These are phyloP conservation scores for Candida parachauliodes DNA, from an alignment of 805 yeast species.

Conservation along the genomic window DNA sequence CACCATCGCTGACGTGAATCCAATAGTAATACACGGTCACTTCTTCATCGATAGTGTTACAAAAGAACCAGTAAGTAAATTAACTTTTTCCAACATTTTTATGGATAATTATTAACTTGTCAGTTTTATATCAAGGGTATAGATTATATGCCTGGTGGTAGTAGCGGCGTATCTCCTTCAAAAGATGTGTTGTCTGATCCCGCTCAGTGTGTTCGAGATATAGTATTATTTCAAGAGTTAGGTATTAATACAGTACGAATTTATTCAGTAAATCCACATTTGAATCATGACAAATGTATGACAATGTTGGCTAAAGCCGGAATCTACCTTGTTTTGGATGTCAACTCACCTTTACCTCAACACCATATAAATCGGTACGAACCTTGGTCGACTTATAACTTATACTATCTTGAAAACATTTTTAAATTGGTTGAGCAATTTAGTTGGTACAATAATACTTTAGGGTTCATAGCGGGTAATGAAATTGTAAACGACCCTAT, in stretches of 20 bases:
- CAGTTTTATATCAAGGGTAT: slow-evolving; percentile 81
- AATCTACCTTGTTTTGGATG: slow-evolving; percentile 86
- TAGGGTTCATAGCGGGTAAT: slow-evolving; percentile 90
- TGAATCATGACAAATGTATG: slow-evolving; percentile 90
- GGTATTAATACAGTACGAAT: slow-evolving; percentile 87
- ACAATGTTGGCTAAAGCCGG: slow-evolving; percentile 87
- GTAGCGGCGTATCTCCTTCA: slow-evolving; percentile 59
- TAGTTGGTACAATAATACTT: slow-evolving; percentile 78
- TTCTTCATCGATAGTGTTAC: slow-evolving; percentile 77
- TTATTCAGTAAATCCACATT: slow-evolving; percentile 77
- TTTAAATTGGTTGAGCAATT: slow-evolving; percentile 79
- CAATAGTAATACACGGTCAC: slow-evolving; percentile 64
- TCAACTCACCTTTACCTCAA: slow-evolving; percentile 76
- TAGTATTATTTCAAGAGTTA: slow-evolving; percentile 71
- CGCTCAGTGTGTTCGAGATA: slow-evolving; percentile 74
- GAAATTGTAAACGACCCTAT: slow-evolving; percentile 79
- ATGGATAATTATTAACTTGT: slow-evolving; percentile 11
- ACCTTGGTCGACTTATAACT: slow-evolving; percentile 86
- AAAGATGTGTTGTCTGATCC: slow-evolving; percentile 78
- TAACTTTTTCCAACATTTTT: background rate
- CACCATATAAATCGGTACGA: slow-evolving; percentile 87
- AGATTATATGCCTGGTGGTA: slow-evolving; percentile 96
- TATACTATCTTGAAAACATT: slow-evolving; percentile 66
- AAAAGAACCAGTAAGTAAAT: slow-evolving; percentile 56
- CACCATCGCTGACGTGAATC: slow-evolving; percentile 44